Evolutionary conservation across 1,139 yeast genomes (phyloP).

Genomic region (Hemisphaericaspora subhashii): DNA sequence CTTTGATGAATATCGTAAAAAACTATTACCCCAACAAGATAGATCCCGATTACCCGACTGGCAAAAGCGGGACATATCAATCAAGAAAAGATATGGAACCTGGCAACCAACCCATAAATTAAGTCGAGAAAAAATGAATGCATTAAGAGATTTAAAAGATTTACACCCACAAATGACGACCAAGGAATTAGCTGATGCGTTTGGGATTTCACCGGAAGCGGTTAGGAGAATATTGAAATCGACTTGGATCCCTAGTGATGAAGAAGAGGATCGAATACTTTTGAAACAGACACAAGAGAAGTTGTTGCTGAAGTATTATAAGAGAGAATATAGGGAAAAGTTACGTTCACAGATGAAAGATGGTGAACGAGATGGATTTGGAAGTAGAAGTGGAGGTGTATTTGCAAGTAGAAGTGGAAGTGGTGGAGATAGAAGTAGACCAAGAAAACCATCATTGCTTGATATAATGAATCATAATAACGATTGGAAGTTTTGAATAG

Average conservation of each 20-base stretch:
- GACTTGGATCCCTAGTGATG: slow-evolving; percentile 67
- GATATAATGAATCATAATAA: too few species aligned
- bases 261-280: slow-evolving; percentile 46
- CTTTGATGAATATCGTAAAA: slow-evolving; percentile 5
- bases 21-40: slow-evolving; percentile 1
- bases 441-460: too few species aligned
- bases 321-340: too few species aligned
- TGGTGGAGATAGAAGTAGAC: too few species aligned
- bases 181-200: slow-evolving; percentile 61
- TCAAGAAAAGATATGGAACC: slow-evolving; percentile 55
- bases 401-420: too few species aligned
- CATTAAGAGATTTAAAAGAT: slow-evolving; percentile 56
- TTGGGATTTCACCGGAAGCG: slow-evolving; percentile 79
- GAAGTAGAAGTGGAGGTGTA: too few species aligned
- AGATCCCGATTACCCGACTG: slow-evolving; percentile 41
- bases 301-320: slow-evolving; percentile 20
- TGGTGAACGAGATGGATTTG: too few species aligned
- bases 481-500: too few species aligned
- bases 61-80: slow-evolving; percentile 65
- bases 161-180: slow-evolving; percentile 61
- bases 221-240: slow-evolving; percentile 76
- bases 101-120: slow-evolving; percentile 76
- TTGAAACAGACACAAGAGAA: slow-evolving; percentile 15
- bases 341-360: too few species aligned
- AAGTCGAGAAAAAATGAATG: slow-evolving; percentile 70